Base-by-base conservation (phyloP, 805 yeast genomes). In the Saturnispora serradocipensis region DNA sequence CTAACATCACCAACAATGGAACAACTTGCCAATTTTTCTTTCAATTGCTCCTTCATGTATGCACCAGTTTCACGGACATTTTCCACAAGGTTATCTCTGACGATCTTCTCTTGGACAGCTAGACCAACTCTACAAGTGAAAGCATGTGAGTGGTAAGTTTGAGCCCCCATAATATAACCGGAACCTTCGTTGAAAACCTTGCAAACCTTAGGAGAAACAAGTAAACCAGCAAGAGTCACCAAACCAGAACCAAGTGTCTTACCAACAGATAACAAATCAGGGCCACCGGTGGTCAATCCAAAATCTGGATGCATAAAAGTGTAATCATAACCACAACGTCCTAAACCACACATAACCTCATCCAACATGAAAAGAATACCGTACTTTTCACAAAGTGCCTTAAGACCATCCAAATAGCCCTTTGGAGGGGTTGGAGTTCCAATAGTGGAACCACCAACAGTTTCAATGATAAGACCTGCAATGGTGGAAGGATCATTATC, bases 261-360 rank as follows among this genome's bases (percentile, higher is more conserved):
- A 53, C 80, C 81, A 49, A 70, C 70, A 18, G 76, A 66, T 58
- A 69, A 72, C 42, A 76, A 63, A 61, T 77, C 80, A 48, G 81
- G 81, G 32, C 72, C 73, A 46, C 68, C 72, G 18, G 62, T 66
- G 24, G 67, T 61, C 52, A 72, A 53, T 43, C 61, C 60, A n/a
- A 58, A 58, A 5, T 58, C 61, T 27, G 61, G 61, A 46, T 57
- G 58, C 59, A 70, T 57, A 57, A 58, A 72, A 25, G 71, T 69
- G 58, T 58, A 72, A 55, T 72, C 74, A 57, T 75, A 68, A 46
- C 81, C 81, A 54, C 72, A 65, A 58, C 82, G 69, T 38, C 81
- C 82, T 43, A 76, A 69, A 38, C 82, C 82, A 60, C 79, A 76
- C 81, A 77, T 76, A 45, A 77, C 78, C 62, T 78, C 82, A 56